A percentile compares a stretch with the other conserved stretches of the same genome.
Evolutionary conservation across 2,329 filamentous ascomycete species (phyloP).

Genomic region (Fusarium miscanthi): DNA sequence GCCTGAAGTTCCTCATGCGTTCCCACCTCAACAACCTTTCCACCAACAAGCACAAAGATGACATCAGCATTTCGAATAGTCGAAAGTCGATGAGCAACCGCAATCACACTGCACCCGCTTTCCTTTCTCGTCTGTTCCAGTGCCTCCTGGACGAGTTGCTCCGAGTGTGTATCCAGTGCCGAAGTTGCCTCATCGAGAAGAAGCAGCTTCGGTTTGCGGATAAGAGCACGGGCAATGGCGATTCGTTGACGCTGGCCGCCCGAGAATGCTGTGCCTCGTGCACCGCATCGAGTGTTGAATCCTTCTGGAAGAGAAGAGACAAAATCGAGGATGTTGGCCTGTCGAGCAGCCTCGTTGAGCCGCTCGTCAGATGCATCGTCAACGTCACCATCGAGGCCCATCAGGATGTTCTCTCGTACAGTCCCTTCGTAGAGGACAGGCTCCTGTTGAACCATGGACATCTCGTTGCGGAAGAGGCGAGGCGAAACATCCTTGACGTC

Average conservation of each 20-base stretch:
- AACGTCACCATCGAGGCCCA: slow-evolving; percentile 50
- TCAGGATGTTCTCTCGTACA: slow-evolving; percentile 65
- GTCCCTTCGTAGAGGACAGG: slow-evolving; percentile 58
- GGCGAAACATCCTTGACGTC: slow-evolving; percentile 43
- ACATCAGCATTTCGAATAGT: slow-evolving; percentile 68
- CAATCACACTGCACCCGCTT: slow-evolving; percentile 63
- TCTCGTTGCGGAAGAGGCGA: slow-evolving; percentile 47
- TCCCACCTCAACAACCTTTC: slow-evolving; percentile 67
- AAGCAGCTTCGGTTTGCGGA: slow-evolving; percentile 70
- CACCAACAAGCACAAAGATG: slow-evolving; percentile 70
- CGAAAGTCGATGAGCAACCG: slow-evolving; percentile 68
- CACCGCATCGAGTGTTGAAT: slow-evolving; percentile 69
- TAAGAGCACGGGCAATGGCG: slow-evolving; percentile 73
- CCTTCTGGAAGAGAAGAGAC: slow-evolving; percentile 51
- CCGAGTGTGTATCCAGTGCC: slow-evolving; percentile 68
- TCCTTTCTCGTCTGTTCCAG: slow-evolving; percentile 50
- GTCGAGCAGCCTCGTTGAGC: slow-evolving; percentile 57
- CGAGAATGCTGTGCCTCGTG: slow-evolving; percentile 71
- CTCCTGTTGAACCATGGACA: slow-evolving; percentile 56
- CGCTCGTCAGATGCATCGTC: slow-evolving; percentile 32
- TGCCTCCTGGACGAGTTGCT: slow-evolving; percentile 68
- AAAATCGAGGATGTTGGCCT: slow-evolving; percentile 62
- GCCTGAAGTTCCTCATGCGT: slow-evolving; percentile 67
- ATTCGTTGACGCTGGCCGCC: slow-evolving; percentile 75
- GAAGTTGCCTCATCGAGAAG: slow-evolving; percentile 75